Base-by-base conservation (phyloP, 352 stramenopile species). In the Pythium plurisporium region DNA sequence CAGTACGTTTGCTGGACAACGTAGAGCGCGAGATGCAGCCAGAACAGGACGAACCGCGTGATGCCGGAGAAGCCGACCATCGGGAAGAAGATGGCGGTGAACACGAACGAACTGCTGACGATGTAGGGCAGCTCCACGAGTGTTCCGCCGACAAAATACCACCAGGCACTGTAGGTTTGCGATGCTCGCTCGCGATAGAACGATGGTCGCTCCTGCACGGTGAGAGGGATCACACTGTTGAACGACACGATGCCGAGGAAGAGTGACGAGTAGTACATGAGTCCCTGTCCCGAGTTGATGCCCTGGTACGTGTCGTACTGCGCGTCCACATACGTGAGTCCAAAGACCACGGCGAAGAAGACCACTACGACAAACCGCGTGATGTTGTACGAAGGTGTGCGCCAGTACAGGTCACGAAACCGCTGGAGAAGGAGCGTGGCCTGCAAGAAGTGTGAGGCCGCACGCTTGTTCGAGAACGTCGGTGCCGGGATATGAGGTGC, bases 121-220 rank as follows among this genome's bases (percentile, higher is more conserved):
- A 78, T 61, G 58, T 84, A 82, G 33, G 74, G 73, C 40, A 88
- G 65, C 72, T 97, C 91, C 0, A 76, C 73, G 27, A 98, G 26
- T 11, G 80, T 89, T 14, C 46, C 52, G 8, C 73, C 67, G 12
- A 91, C 22, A 19, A 67, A 70, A 49, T 93, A 84, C 41, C 81
- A 72, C 17, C 56, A 60, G n/a, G 75, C 54, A 43, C 74, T 67
- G 57, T 97, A 97, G 64, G 92, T 95, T 40, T 81, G 54, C 12
- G 78, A 75, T 14, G 79, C 74, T 26, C 89, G 82, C 65, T 96
- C 86, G 8, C 86, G 63, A 70, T 96, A 96, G 49, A 91, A 98
- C 22, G 87, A 26, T 2, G 33, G 33, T 19, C 91, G 78, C 47
- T 97, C 86, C 41, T 81, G 71, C 50, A 85, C 73, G 40, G 94